Evolutionary conservation across 1,284 basidiomycete genomes (phyloP), one percentile per base, ranked within the genome.

Genomic region (Cystobasidium slooffiae): DNA sequence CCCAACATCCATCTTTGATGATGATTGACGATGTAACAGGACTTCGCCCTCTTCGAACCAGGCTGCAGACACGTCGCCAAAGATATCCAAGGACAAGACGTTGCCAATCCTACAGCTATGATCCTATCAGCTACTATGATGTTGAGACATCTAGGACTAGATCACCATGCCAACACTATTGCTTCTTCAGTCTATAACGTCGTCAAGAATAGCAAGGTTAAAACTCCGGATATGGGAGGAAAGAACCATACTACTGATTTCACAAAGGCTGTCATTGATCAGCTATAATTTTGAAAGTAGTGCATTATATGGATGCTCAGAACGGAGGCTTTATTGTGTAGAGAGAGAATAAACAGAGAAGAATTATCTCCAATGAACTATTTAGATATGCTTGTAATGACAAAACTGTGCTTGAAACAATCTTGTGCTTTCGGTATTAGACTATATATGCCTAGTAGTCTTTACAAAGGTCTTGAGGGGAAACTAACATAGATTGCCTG

Each of bases 31-130:
- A 44, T 44, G 56, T 16, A 62, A 52, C 78, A 92, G 89, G 96
- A 99, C 84, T 98, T 94, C 83, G 96, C 97, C 46, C 88, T 99
- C 74, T 99, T 99, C 84, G 96, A 99, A 85, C 96, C 97, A 64
- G 96, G 96, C 82, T 98, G 96, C 85, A 90, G 96, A 84, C 97
- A 99, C 85, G 94, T 98, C 80, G 97, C 95, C 77, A 92, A 91
- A 83, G 95, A 98, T 82, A 94, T 98, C 84, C 88, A 90, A 90
- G 80, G 73, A n/a, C 66, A 78, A 74, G 80, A 80, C 41, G 77
- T 79, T 10, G 97, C 97, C 80, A 99, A 99, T 87, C 97, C 97
- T 22, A 90, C 94, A 56, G 97, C 97, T 68, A 97, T 99, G 93
- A 90, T 99, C 82, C 89, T 99, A 77, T 94, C 92, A 76, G 89